A percentile compares a stretch with the other conserved stretches of the same genome.
Evolutionary conservation across 352 stramenopile species (phyloP).

Genomic region (Phytophthora boehmeriae): DNA sequence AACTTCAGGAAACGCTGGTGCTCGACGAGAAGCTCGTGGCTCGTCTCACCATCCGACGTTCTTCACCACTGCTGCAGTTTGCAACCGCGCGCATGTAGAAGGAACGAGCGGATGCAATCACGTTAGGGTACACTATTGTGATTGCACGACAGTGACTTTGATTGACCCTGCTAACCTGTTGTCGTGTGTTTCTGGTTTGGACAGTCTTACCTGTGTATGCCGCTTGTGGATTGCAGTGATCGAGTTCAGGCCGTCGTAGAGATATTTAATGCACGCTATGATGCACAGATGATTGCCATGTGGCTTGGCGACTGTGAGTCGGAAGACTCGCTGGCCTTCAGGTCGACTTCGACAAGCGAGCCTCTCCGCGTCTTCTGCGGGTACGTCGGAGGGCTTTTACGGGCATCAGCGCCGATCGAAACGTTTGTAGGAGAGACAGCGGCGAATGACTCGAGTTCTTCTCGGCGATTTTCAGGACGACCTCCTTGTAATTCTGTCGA

Average conservation of each 20-base stretch:
- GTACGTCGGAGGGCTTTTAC: conserved; percentile 64
- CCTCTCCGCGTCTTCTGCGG: conserved; percentile 67
- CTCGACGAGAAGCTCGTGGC: conserved; percentile 21
- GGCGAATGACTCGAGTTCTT: conserved; percentile 8
- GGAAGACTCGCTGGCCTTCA: conserved; percentile 17
- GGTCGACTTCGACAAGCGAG: conserved; percentile 24
- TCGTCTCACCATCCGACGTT: conserved; percentile 37
- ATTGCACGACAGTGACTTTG: neutral
- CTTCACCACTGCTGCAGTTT: conserved; percentile 30
- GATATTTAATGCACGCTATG: conserved; percentile 71
- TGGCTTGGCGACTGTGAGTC: conserved; percentile 49
- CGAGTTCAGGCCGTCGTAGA: conserved; percentile 65
- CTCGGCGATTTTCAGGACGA: neutral
- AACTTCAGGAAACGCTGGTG: conserved; percentile 25
- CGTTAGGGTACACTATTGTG: conserved; percentile 35
- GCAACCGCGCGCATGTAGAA: conserved; percentile 25
- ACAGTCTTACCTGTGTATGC: conserved; percentile 71
- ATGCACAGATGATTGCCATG: conserved; percentile 35
- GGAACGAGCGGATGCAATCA: conserved; percentile 40
- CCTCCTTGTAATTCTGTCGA: conserved; percentile 1
- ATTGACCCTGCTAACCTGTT: neutral
- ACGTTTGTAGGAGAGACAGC: conserved; percentile 19
- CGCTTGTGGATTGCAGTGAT: conserved; percentile 61
- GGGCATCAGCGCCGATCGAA: conserved; percentile 46
- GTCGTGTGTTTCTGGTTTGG: neutral